Evolutionary conservation across 2,329 filamentous ascomycete genomes (phyloP).

Genomic region (Pestalotiopsis sp.): DNA sequence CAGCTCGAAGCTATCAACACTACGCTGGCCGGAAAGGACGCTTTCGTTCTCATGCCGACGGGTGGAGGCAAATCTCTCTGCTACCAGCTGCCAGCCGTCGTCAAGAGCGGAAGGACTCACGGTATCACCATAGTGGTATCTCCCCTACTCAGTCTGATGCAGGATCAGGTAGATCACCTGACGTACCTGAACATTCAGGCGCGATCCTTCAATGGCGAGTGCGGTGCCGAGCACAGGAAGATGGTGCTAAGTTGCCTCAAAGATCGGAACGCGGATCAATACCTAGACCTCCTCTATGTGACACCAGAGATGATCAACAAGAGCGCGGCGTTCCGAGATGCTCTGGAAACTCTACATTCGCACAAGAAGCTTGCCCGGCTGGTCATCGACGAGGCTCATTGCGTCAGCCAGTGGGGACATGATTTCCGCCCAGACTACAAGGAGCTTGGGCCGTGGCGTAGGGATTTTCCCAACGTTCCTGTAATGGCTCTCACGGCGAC

Average conservation of each 20-base stretch:
- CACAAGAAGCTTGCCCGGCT: constrained; percentile 80
- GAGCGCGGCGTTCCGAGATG: constrained; percentile 68
- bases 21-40: constrained; percentile 83
- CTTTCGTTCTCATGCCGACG: constrained; percentile 96
- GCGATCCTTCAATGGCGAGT: constrained; percentile 80
- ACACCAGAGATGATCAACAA: constrained; percentile 97
- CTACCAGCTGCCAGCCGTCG: constrained; percentile 89
- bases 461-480: constrained; percentile 76
- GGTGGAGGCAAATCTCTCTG: constrained; percentile 96
- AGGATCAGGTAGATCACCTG: constrained; percentile 91
- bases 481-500: constrained; percentile 96
- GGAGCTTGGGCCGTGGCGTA: constrained; percentile 73
- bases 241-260: constrained; percentile 68
- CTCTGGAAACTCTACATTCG: constrained; percentile 69
- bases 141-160: constrained; percentile 92
- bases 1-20: constrained; percentile 96
- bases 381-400: constrained; percentile 98
- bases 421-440: constrained; percentile 98
- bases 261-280: constrained; percentile 69
- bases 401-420: constrained; percentile 98
- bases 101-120: constrained; percentile 77
- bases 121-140: constrained; percentile 96
- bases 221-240: constrained; percentile 62
- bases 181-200: constrained; percentile 76
- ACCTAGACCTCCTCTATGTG: constrained; percentile 87